Base-by-base conservation (phyloP, 768 basidiomycete species). In the Mycena indigotica region DNA sequence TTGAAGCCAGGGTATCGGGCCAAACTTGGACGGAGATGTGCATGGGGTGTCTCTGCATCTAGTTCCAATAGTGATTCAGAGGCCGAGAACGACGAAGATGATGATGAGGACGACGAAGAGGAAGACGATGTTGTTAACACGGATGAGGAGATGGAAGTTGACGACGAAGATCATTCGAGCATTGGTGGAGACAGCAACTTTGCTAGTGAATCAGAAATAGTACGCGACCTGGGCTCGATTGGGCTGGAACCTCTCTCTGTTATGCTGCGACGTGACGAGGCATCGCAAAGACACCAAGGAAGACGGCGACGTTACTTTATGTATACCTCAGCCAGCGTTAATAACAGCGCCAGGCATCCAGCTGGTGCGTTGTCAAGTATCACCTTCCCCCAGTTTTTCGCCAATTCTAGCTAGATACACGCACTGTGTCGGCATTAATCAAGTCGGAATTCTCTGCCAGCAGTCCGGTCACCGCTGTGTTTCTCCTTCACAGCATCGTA, bases 191-290 rank as follows among this genome's bases (percentile, higher is more conserved):
- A 60, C 28, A 41, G n/a, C 45, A 53, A 24, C 30, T 35, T 17
- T 35, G 17, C 32, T 51, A 23, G 58, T 52, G 30, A 48, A 35
- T 29, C 45, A 49, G 56, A 24, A 17, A 13, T 59, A 32, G 63
- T 30, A 28, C 56, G 46, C 46, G 35, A 48, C 49, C 39, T 58
- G 21, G 89, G 88, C n/a, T 63, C 65, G 5, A 87, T 91, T 50
- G 81, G 86, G 17, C 88, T 91, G 62, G 89, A 91, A 64, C 83
- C 88, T 5, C 74, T 91, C 39, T 81, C 84, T 51, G 74, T 81
- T 17, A 89, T 89, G 85, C 90, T 91, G 64, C 80, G 84, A 35
- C 84, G 85, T 51, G 89, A 91, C 61, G 89, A 91, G 70, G 72
- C 82, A 58, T 73, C 80, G 23, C 86, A 53, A n/a, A 50, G 86